A percentile compares a stretch with the other conserved stretches of the same genome.
Conservation (phyloP, 768 basidiomycete genomes). For the Dioszegia aurantiaca region DNA sequence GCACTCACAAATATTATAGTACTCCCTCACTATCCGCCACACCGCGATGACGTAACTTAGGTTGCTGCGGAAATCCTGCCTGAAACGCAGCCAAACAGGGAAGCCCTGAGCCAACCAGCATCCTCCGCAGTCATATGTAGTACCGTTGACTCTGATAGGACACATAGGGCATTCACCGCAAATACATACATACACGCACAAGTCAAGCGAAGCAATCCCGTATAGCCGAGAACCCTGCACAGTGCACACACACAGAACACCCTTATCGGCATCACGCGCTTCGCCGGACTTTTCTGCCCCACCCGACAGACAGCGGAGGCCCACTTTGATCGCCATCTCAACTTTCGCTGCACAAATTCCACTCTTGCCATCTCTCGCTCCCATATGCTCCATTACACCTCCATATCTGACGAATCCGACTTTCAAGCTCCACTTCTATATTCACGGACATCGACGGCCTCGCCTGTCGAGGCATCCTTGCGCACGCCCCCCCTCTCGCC, state of each 20-base stretch:
- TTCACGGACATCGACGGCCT: neutral
- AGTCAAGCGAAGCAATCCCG: too few relatives aligned
- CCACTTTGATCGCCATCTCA: too few relatives aligned
- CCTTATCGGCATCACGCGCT: neutral
- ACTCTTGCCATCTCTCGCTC: neutral
- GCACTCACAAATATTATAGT: too few relatives aligned
- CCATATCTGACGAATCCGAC: neutral
- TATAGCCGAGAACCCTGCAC: neutral
- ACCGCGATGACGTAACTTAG: too few relatives aligned
- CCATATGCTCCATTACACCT: neutral
- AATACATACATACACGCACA: neutral
- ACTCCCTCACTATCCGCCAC: too few relatives aligned
- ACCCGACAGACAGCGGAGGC: neutral
- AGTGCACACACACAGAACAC: neutral
- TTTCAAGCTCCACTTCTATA: neutral
- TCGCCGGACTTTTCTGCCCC: neutral
- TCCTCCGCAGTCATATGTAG: too few relatives aligned
- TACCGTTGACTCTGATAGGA: too few relatives aligned
- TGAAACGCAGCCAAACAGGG: too few relatives aligned
- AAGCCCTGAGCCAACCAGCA: too few relatives aligned
- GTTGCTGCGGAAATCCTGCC: too few relatives aligned
- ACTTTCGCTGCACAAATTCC: too few relatives aligned
- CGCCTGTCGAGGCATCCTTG: neutral
- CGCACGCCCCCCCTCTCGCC: conserved; percentile 12
- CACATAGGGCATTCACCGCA: neutral